Evolutionary conservation across 2,329 filamentous ascomycete species (phyloP), one percentile per base, ranked within the genome.

Genomic region (Drechslerella coelobrocha): DNA sequence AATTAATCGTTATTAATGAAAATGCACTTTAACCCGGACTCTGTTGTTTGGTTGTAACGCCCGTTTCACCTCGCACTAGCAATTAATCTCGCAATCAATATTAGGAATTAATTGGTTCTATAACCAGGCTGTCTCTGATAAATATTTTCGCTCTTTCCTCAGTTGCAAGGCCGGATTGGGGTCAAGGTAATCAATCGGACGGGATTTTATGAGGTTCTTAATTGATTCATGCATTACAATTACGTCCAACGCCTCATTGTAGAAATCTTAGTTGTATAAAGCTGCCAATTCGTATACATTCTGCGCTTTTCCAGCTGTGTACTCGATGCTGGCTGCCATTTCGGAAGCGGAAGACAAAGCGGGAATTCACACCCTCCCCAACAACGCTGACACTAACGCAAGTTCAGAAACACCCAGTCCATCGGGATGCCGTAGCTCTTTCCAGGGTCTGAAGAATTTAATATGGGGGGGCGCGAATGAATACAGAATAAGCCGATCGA

Each of bases 1-100:
- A 69, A 69, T 69, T 69, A 23, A 41, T 45, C 27, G 62, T 69
- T 69, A 53, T 37, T 62, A 62, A 69, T 69, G 65, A 61, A 71
- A 71, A 71, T 71, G 59, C 48, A 59, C 52, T 59, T 62, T 60
- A 61, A 26, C 56, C 63, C 54, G 51, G 43, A 48, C 27, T 34
- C 27, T 43, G 55, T 51, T 34, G 43, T 51, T 29, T 53, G 24
- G 31, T 55, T 71, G 27, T 63, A 56, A 71, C 53, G 66, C 66
- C 27, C 21, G 66, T 71, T 71, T 71, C 66, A 63, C 27, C 59
- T 55, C 50, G 54, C 59, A 60, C 65, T 37, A 54, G 48, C 48
- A 71, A 63, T 63, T 60, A 71, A 71, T 56, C 48, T 63, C 59
- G 27, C 59, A 51, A 63, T 41, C 55, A 23, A 37, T 48, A 31